Conservation (phyloP, 176 grass and related monocot species). For the Hsuehochloa calcarea region DNA sequence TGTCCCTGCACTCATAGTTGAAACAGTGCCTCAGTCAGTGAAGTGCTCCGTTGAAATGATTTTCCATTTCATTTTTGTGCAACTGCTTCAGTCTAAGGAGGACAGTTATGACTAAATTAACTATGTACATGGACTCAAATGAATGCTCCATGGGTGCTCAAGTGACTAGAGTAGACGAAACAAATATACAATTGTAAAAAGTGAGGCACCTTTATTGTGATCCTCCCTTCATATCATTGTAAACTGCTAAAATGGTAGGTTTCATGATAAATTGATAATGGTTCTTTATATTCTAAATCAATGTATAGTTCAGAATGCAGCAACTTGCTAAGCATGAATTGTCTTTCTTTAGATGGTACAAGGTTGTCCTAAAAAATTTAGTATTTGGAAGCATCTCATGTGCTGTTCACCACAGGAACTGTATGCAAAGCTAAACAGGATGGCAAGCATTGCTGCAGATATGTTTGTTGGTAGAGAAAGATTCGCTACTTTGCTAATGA, state of each 20-base stretch:
- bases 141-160: neutral
- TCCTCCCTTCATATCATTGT: neutral
- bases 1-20: neutral
- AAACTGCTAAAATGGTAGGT: neutral
- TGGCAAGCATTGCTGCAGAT: constrained; percentile 71
- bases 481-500: constrained; percentile 77
- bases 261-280: neutral
- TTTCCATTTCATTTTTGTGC: neutral
- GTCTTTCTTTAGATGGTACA: neutral
- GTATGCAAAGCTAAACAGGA: constrained; percentile 74
- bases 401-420: constrained; percentile 56
- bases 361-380: neutral
- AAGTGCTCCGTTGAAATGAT: neutral
- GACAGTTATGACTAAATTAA: constrained; percentile 16
- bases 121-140: neutral
- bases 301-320: neutral
- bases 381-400: neutral
- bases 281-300: neutral
- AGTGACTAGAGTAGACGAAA: neutral
- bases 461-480: constrained; percentile 91
- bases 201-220: neutral
- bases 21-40: neutral
- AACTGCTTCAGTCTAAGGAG: neutral
- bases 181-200: constrained; percentile 14
- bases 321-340: neutral